Evolutionary conservation across 805 yeast genomes (phyloP).

Genomic region (Candida yuanshanica): DNA sequence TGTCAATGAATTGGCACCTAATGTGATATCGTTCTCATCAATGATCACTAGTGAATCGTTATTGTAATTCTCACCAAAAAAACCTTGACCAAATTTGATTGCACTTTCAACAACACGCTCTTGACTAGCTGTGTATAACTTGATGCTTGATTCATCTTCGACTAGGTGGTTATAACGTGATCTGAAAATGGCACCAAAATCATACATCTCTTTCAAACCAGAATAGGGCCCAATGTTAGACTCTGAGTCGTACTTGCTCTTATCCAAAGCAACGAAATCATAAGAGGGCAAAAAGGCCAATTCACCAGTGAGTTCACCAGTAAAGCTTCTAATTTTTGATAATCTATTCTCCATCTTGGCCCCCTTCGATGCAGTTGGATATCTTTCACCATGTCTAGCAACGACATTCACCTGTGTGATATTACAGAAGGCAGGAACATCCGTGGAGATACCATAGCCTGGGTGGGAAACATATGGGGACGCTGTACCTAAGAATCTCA

Average conservation of each 20-base stretch:
- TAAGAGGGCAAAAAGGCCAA: conserved; percentile 32
- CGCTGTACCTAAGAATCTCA: conserved; percentile 43
- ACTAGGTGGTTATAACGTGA: conserved; percentile 42
- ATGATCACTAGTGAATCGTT: conserved; percentile 36
- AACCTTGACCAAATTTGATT: conserved; percentile 52
- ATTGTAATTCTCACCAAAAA: conserved; percentile 33
- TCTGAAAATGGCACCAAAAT: conserved; percentile 45
- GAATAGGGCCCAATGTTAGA: conserved; percentile 44
- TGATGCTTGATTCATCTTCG: conserved; percentile 28
- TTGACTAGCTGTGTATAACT: conserved; percentile 50
- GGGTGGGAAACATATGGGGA: conserved; percentile 47
- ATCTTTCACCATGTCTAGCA: conserved; percentile 57
- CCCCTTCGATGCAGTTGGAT: conserved; percentile 30
- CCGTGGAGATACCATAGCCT: conserved; percentile 48
- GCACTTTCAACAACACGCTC: conserved; percentile 54
- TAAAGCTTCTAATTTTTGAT: conserved; percentile 34
- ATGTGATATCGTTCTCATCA: conserved; percentile 36
- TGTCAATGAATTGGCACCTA: conserved; percentile 58
- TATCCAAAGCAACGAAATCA: conserved; percentile 36
- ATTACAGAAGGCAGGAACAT: conserved; percentile 43
- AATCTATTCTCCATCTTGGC: conserved; percentile 9
- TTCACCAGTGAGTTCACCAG: conserved; percentile 10
- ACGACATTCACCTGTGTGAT: conserved; percentile 50
- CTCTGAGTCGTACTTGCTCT: conserved; percentile 43
- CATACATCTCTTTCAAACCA: conserved; percentile 45